A percentile compares a stretch with the other conserved stretches of the same genome.
phyloP scores from a whole-genome alignment of 1,284 basidiomycete species.

The Vanrija sp. region DNA sequence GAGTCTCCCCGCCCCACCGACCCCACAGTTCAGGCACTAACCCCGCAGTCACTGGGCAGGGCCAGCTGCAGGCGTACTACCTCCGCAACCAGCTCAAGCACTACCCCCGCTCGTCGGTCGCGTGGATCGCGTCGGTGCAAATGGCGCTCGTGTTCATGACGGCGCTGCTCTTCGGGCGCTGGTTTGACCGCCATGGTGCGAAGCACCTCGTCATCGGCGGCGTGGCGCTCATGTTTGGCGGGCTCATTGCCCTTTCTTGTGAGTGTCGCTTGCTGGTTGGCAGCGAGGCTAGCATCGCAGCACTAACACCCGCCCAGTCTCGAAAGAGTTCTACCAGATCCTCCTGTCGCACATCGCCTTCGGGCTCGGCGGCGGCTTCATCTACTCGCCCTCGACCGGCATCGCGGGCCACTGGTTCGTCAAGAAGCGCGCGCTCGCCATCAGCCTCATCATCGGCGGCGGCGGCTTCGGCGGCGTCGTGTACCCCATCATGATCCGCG shows the following conservation, averaged over 20 bases:
- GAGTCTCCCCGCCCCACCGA: no score
- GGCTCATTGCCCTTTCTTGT: no score
- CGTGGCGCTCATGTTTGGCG: no score
- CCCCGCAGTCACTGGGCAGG: slow-evolving; percentile 34
- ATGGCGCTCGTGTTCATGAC: slow-evolving; percentile 27
- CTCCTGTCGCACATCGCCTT: slow-evolving; percentile 34
- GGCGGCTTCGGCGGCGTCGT: slow-evolving; percentile 38
- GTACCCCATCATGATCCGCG: slow-evolving; percentile 25
- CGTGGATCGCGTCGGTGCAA: slow-evolving; percentile 37
- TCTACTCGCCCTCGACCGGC: slow-evolving; percentile 38
- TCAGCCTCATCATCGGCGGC: slow-evolving; percentile 33
- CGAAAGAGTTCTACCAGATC: slow-evolving; percentile 40
- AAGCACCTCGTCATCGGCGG: slow-evolving; percentile 11
- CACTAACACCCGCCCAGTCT: slow-evolving; percentile 19
- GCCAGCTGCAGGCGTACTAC: slow-evolving; percentile 36
- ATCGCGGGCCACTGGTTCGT: slow-evolving; percentile 43
- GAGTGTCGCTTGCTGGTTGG: background rate
- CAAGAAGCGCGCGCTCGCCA: slow-evolving; percentile 30
- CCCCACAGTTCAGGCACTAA: no score
- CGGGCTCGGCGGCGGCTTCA: slow-evolving; percentile 29
- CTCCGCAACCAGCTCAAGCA: slow-evolving; percentile 25
- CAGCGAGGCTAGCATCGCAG: background rate
- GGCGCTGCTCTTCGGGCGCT: slow-evolving; percentile 31
- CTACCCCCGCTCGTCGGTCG: slow-evolving; percentile 1
- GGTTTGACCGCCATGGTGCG: slow-evolving; percentile 39